A percentile compares a stretch with the other conserved stretches of the same genome.
Evolutionary conservation across 2,329 filamentous ascomycete genomes (phyloP).

Genomic region (Cordyceps javanica): DNA sequence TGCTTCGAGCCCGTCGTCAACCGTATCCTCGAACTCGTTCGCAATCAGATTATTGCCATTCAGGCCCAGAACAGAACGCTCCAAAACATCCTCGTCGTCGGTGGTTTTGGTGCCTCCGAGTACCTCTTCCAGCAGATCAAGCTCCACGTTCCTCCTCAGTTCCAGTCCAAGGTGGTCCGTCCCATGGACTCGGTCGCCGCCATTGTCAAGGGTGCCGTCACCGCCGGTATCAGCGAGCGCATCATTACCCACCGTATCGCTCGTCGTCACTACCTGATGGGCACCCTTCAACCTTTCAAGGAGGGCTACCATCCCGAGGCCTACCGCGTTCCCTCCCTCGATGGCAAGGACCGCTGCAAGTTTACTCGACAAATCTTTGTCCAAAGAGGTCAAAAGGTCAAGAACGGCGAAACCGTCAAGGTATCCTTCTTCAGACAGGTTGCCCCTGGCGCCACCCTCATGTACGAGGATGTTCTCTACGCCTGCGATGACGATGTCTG

Average conservation of each 20-base stretch:
- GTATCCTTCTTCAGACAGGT: slow-evolving; percentile 98
- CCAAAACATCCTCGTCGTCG: slow-evolving; percentile 95
- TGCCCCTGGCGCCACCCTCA: slow-evolving; percentile 90
- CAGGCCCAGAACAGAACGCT: slow-evolving; percentile 91
- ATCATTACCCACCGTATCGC: slow-evolving; percentile 96
- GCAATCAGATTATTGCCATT: slow-evolving; percentile 98
- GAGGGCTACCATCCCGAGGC: slow-evolving; percentile 97
- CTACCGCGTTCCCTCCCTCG: slow-evolving; percentile 91
- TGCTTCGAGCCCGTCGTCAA: slow-evolving; percentile 99
- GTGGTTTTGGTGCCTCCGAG: slow-evolving; percentile 96
- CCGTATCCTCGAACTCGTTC: slow-evolving; percentile 88
- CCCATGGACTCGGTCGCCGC: slow-evolving; percentile 99
- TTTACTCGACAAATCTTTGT: slow-evolving; percentile 98
- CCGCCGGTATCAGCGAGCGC: slow-evolving; percentile 93
- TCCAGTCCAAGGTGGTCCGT: slow-evolving; percentile 95
- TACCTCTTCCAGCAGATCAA: slow-evolving; percentile 99
- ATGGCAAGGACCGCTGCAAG: slow-evolving; percentile 97
- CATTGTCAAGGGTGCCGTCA: slow-evolving; percentile 97
- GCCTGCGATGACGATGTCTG: slow-evolving; percentile 97
- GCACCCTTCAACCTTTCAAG: slow-evolving; percentile 96
- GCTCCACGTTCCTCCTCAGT: slow-evolving; percentile 94
- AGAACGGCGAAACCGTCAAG: slow-evolving; percentile 98
- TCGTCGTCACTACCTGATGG: slow-evolving; percentile 97
- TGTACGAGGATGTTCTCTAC: slow-evolving; percentile 98
- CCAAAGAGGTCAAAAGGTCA: slow-evolving; percentile 96